These are phyloP conservation scores for Trichaptum fuscoviolaceum DNA, from an alignment of 768 basidiomycete genomes.

Conservation along the genomic window DNA sequence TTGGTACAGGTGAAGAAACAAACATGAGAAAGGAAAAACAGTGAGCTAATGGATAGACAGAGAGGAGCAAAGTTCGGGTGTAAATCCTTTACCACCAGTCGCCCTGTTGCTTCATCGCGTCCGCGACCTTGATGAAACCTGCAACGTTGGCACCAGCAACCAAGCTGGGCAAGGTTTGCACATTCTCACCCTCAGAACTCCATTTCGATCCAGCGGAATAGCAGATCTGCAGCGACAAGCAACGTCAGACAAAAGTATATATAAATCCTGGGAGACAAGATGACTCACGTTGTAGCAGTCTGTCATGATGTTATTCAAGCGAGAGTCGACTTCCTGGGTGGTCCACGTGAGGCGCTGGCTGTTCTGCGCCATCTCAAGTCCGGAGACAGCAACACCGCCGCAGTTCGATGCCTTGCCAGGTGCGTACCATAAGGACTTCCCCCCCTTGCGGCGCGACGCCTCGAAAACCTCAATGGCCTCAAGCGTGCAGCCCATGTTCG, in stretches of 20 bases:
- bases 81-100: slow-evolving; percentile 55
- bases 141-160: slow-evolving; percentile 69
- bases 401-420: slow-evolving; percentile 66
- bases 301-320: slow-evolving; percentile 68
- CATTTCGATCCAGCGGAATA: slow-evolving; percentile 52
- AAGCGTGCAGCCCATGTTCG: slow-evolving; percentile 72
- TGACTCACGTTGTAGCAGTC: slow-evolving; percentile 46
- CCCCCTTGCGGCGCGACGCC: slow-evolving; percentile 45
- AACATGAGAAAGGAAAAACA: too few species aligned
- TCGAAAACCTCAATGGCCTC: slow-evolving; percentile 74
- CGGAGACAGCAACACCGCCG: slow-evolving; percentile 75
- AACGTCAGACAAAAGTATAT: slow-evolving; percentile 6
- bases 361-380: slow-evolving; percentile 80
- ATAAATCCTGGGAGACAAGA: slow-evolving; percentile 4
- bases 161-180: slow-evolving; percentile 42
- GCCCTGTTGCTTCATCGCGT: slow-evolving; percentile 71
- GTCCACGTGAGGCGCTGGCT: slow-evolving; percentile 62
- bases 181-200: slow-evolving; percentile 40
- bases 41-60: too few species aligned
- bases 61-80: too few species aligned
- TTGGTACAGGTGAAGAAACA: background rate
- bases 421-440: slow-evolving; percentile 58
- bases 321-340: slow-evolving; percentile 56
- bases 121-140: slow-evolving; percentile 64
- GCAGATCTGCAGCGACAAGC: slow-evolving; percentile 41